These are phyloP conservation scores for Nannizzia gypsea DNA, from an alignment of 2,329 filamentous ascomycete genomes.

Conservation along the genomic window DNA sequence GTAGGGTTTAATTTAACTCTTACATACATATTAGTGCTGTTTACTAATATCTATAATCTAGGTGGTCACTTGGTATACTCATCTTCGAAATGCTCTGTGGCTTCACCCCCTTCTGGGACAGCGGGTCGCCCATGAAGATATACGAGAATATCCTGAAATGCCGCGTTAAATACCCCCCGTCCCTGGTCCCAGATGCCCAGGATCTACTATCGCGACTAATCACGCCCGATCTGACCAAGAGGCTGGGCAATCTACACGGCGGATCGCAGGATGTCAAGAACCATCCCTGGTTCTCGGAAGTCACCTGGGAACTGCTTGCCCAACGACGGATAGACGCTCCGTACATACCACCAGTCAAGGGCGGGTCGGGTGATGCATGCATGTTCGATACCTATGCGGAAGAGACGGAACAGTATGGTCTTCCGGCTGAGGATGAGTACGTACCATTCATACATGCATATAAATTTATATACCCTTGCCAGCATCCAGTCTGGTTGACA, in stretches of 20 bases:
- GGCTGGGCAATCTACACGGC: conserved; percentile 83
- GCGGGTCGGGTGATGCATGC: conserved; percentile 86
- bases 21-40: conserved; percentile 4
- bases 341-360: conserved; percentile 90
- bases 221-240: conserved; percentile 87
- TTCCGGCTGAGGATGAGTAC: conserved; percentile 70
- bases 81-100: conserved; percentile 99
- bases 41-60: conserved; percentile 27
- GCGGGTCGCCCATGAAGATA: conserved; percentile 82
- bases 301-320: conserved; percentile 89
- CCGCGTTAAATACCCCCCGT: conserved; percentile 90
- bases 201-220: conserved; percentile 87
- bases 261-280: conserved; percentile 88
- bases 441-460: conserved; percentile 32
- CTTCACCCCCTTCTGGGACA: conserved; percentile 98
- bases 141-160: conserved; percentile 98
- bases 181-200: conserved; percentile 88
- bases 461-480: neutral
- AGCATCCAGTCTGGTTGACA: neutral
- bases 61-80: conserved; percentile 96
- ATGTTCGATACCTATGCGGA: conserved; percentile 98
- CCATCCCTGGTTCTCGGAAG: conserved; percentile 92
- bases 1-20: conserved; percentile 44
- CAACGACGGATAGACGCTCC: conserved; percentile 97
- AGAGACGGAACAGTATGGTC: conserved; percentile 85